Evolutionary conservation across 2,329 filamentous ascomycete species (phyloP), one percentile per base, ranked within the genome.

Genomic region (Claviceps digitariae): DNA sequence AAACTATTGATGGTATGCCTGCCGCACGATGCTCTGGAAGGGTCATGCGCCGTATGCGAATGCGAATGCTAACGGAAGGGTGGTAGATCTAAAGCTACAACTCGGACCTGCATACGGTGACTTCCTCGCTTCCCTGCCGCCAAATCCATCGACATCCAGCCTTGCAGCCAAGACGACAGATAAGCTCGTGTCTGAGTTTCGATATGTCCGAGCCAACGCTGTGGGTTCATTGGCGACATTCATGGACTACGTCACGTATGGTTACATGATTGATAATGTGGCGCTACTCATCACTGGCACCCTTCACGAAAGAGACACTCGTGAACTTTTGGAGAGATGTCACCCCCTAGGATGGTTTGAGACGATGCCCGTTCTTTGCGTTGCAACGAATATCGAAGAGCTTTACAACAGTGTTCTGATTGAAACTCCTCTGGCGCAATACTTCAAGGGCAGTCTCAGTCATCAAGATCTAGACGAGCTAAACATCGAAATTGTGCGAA

Each of bases 241-340:
- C 70, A 90, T 98, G 81, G 90, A 97, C 70, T 98, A 95, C 71
- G 76, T 98, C 57, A 98, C 93, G 1, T 98, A 98, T 69, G 91
- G 90, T 57, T 98, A 98, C 77, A 98, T 98, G 93, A 98, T 98
- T 71, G 93, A 98, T 73, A 98, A 98, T 64, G 90, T 98, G 52
- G 93, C 94, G 41, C 84, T 98, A 43, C 82, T 98, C 64, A 98
- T 98, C 70, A 98, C 93, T 23, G 93, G 93, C 57, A 98, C 93
- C 13, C 80, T 98, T 31, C 93, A 98, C 72, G 94, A 98, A 73
- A 83, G 93, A 67, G 93, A 98, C 69, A 98, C 93, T 3, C 84
- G 90, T 56, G 93, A 98, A 72, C 80, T 98, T 57, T 75, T 98
- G 52, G 93, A 97, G 66, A 79, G 93, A 69, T 98, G 94, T 71